Base-by-base conservation (phyloP, 345 rosid genomes). In the Erucastrum elatum region DNA sequence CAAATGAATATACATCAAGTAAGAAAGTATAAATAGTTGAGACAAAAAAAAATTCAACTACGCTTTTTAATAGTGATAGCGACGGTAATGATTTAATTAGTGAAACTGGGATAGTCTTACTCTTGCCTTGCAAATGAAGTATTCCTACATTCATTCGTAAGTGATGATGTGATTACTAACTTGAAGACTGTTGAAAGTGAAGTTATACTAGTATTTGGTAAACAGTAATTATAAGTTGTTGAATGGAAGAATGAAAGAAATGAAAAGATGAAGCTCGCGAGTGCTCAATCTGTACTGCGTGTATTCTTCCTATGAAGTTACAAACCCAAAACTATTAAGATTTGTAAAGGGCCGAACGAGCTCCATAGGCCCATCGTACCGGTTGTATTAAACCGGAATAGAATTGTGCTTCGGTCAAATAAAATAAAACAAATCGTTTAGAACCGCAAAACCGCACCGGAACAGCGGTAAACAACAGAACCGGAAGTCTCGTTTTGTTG, bases 381-480 rank as follows among this genome's bases (percentile, higher is more conserved):
- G 60, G 49, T 11, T 0, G 8, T 62, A 10, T 15, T 30, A 16
- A 76, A 60, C 80, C 68, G 65, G 49, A 4, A 9, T 62, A 0
- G 11, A 65, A 34, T 4, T 11, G 15, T 71, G 35, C 31, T 35
- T 59, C 15, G 15, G 41, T 72, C 21, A 5, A 49, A 49, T 49
- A 10, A 29, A 2, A 46, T 15, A 60, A 21, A 21, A 21, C 21
- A 21, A 67, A 15, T 77, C 33, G 2, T 0, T 49, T 69, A 7
- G 21, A 78, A 72, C 58, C 58, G 27, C 55, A 21, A 34, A 66
- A 0, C 39, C 6, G n/a, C 65, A 80, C 79, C 79, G 76, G 80
- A 46, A 21, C 6, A 27, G 37, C 44, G n/a, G 66, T 2, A 26
- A 61, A 68, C 2, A 68, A 3, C 0, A 46, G n/a, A 51, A 67